Percentiles rank a stretch among this genome's conserved stretches.
Conservation (phyloP, 139 green algal species). For the Picochlorum sp. region DNA sequence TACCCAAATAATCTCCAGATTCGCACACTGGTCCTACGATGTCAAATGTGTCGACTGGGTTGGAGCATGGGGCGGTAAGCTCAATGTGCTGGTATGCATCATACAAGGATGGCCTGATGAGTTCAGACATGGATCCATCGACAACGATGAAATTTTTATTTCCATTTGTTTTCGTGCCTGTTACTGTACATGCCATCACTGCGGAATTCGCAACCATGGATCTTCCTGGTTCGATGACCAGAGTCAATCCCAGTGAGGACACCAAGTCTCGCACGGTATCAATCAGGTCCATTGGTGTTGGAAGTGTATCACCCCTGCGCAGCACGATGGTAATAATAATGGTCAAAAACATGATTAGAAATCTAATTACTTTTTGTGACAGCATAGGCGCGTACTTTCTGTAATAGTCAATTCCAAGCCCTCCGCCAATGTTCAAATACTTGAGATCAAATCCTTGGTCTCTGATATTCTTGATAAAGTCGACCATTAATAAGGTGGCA, state of each 20-base stretch:
- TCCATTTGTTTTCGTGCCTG: conserved; percentile 91
- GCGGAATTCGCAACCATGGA: conserved; percentile 81
- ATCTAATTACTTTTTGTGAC: background rate
- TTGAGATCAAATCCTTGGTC: conserved; percentile 78
- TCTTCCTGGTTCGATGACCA: conserved; percentile 91
- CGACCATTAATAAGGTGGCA: conserved; percentile 86
- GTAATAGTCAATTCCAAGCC: conserved; percentile 92
- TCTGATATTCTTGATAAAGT: conserved; percentile 82
- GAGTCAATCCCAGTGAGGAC: conserved; percentile 64
- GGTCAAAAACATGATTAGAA: background rate
- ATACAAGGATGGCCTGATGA: conserved; percentile 90
- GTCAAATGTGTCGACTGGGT: conserved; percentile 61
- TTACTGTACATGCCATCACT: conserved; percentile 83
- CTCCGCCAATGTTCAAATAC: conserved; percentile 96
- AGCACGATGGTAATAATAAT: background rate
- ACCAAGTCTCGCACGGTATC: conserved; percentile 77
- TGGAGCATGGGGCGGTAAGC: conserved; percentile 64
- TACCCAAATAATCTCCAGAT: conserved; percentile 94
- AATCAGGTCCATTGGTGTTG: conserved; percentile 87
- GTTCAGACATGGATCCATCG: conserved; percentile 90
- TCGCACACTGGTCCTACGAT: conserved; percentile 94
- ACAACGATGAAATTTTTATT: conserved; percentile 96
- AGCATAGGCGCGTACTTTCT: conserved; percentile 27
- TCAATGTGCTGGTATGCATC: conserved; percentile 95
- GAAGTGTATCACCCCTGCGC: conserved; percentile 53